These are phyloP conservation scores for Podosphaera fusca DNA, from an alignment of 2,329 filamentous ascomycete genomes.

Conservation along the genomic window DNA sequence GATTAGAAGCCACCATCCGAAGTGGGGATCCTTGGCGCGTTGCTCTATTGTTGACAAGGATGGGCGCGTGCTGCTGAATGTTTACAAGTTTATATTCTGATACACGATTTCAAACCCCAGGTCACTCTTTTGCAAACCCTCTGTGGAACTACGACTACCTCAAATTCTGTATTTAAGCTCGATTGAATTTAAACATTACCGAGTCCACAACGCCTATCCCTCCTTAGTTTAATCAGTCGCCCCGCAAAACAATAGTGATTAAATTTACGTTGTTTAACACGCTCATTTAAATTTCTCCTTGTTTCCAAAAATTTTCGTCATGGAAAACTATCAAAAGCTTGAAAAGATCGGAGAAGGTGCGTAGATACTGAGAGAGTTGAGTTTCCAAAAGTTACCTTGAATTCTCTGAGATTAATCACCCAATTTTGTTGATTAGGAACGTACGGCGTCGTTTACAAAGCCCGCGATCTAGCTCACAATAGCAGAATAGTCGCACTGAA, in stretches of 20 bases:
- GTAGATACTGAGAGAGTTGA: conserved; percentile 12
- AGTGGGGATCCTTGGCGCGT: not conserved
- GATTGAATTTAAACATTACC: conserved; percentile 5
- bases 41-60: not conserved
- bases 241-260: conserved; percentile 8
- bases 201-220: conserved; percentile 11
- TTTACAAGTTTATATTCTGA: not conserved
- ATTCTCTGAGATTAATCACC: conserved; percentile 4
- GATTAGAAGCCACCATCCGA: not conserved
- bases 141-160: not conserved
- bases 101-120: not conserved
- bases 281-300: conserved; percentile 8
- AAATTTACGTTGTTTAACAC: conserved; percentile 13
- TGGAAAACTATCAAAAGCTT: conserved; percentile 94
- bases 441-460: conserved; percentile 90
- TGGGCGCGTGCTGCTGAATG: not conserved
- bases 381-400: conserved; percentile 1
- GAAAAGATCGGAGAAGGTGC: conserved; percentile 91
- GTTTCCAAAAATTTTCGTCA: conserved; percentile 19
- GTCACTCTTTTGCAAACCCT: not conserved
- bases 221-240: conserved; percentile 13
- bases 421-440: conserved; percentile 35
- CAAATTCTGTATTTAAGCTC: not conserved
- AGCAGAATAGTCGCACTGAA: conserved; percentile 80
- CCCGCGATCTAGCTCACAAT: conserved; percentile 57